Evolutionary conservation across 2,329 filamentous ascomycete species (phyloP), one percentile per base, ranked within the genome.

Genomic region (Diaporthe amygdali): DNA sequence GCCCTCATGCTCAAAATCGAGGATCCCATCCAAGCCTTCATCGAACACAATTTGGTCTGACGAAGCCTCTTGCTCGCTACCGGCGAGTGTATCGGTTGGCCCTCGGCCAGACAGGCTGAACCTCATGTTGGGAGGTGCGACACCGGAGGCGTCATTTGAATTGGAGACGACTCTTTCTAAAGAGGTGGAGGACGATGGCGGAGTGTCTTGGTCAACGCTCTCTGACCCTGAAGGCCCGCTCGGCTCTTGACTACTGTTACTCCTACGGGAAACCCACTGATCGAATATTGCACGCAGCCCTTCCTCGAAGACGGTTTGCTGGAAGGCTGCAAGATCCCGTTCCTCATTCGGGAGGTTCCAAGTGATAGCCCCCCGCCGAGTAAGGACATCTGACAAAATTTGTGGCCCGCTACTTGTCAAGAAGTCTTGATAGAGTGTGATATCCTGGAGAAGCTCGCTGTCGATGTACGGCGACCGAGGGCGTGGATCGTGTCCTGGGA

Each of bases 391-490:
- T 1, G 34, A 47, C 14, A 69, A 4, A 8, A 69, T n/a, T 0
- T 9, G 27, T 15, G 67, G 67, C 1, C 67, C 67, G 15, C 64
- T 15, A 9, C 9, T 37, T 15, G 27, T 64, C 44, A 69, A n/a
- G 22, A 52, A 61, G 15, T 69, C 44, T 8, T 47, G 54, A 3
- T 49, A 69, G 20, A 22, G 34, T 10, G 54, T 47, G 15, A 69
- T 51, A 9, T 59, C 27, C 7, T 69, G 39, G 2, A 56, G 9
- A 0, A 69, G 52, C 3, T 55, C 52, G 0, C 6, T 9, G 7
- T 70, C 27, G 14, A 72, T 17, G 7, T 66, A 72, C 1, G 70
- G 67, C 1, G 70, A 67, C 12, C 5, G 2, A 6, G 67, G 70
- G 1, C 30, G 27, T 1, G 70, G 67, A 1, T 32, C 2, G 20